Percentiles rank a stretch among this genome's conserved stretches.
These are phyloP conservation scores for Herpetomonas muscarum DNA, from an alignment of 208 protist genomes.

Conservation along the genomic window DNA sequence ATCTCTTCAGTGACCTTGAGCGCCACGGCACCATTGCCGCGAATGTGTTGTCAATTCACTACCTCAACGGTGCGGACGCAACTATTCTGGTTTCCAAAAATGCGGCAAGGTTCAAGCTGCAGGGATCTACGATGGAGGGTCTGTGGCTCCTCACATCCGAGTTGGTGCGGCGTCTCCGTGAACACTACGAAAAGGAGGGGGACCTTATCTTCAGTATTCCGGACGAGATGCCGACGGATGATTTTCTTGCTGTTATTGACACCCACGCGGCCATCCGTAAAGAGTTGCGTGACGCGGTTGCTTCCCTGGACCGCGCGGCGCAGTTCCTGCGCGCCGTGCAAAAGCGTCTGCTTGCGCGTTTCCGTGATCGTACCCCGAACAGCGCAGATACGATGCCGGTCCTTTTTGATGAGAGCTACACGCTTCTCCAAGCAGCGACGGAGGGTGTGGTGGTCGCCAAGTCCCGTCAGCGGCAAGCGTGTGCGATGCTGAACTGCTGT, in stretches of 20 bases:
- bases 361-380: conserved; percentile 86
- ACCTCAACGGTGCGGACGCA: conserved; percentile 82
- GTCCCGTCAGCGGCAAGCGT: conserved; percentile 36
- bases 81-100: conserved; percentile 92
- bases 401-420: conserved; percentile 83
- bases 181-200: conserved; percentile 28
- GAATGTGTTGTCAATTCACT: conserved; percentile 84
- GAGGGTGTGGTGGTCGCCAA: conserved; percentile 38
- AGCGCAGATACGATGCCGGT: conserved; percentile 59
- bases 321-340: conserved; percentile 84
- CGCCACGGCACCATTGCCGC: conserved; percentile 20
- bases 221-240: conserved; percentile 74
- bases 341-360: conserved; percentile 87
- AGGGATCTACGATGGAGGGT: conserved; percentile 77
- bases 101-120: conserved; percentile 82
- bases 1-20: conserved; percentile 86
- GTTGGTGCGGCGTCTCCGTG: conserved; percentile 47
- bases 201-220: conserved; percentile 43
- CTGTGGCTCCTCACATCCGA: conserved; percentile 82
- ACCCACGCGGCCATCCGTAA: conserved; percentile 65
- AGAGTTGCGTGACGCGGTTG: conserved; percentile 42
- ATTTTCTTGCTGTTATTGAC: conserved; percentile 78
- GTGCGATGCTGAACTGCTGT: conserved; percentile 68
- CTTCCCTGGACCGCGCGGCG: conserved; percentile 39
- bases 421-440: conserved; percentile 40